A percentile compares a stretch with the other conserved stretches of the same genome.
phyloP scores from a whole-genome alignment of 768 basidiomycete genomes.

The Lactifluus piperatus region DNA sequence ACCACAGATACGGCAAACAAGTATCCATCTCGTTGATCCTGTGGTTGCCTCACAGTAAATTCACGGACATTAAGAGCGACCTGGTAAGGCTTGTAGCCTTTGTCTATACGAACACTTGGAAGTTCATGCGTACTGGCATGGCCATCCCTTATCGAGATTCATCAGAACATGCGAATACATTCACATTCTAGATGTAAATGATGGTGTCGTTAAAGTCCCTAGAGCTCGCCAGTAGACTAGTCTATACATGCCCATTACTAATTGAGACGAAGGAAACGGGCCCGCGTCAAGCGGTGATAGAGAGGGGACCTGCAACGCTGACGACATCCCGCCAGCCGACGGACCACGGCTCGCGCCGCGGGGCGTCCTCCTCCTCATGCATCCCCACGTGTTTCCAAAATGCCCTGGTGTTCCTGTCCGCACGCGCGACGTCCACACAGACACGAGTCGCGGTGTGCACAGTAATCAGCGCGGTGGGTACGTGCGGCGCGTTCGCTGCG shows the following conservation, averaged over 20 bases:
- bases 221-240: neutral
- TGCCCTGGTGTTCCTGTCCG: neutral
- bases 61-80: no score
- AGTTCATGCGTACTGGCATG: no score
- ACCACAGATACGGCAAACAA: no score
- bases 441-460: neutral
- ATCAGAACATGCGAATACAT: neutral
- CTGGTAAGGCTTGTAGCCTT: no score
- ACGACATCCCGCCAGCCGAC: slow-evolving; percentile 11
- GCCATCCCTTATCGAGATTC: neutral
- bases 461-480: neutral
- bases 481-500: slow-evolving; percentile 5
- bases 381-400: slow-evolving; percentile 14
- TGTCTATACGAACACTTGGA: no score
- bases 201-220: neutral
- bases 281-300: neutral
- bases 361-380: slow-evolving; percentile 2
- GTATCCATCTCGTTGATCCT: no score
- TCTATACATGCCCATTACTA: neutral
- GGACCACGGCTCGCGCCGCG: slow-evolving; percentile 7
- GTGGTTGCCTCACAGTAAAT: no score
- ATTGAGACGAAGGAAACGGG: neutral
- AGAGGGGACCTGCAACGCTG: slow-evolving; percentile 11
- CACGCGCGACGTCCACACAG: neutral
- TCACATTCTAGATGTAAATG: neutral